phyloP scores from a whole-genome alignment of 176 grass and related monocot species.

The Ensete glaucum region DNA sequence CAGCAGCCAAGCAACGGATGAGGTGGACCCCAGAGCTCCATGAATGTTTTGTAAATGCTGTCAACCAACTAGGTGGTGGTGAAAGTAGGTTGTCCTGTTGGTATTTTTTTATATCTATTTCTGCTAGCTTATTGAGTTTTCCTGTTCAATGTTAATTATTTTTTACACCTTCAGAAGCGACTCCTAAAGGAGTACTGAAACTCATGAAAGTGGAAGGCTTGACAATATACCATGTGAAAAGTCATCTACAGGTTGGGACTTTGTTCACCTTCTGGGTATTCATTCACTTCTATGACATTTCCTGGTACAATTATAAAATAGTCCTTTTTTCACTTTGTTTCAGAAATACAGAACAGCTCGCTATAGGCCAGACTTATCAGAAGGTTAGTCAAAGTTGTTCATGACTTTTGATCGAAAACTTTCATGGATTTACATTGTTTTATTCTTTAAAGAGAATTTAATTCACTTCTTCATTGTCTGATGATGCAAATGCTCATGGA shows the following conservation, averaged over 20 bases:
- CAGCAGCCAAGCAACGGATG: constrained; percentile 55
- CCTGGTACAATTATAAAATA: constrained; percentile 11
- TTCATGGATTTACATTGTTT: background rate
- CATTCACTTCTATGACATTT: constrained; percentile 7
- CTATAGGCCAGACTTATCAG: constrained; percentile 55
- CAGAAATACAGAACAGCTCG: constrained; percentile 93
- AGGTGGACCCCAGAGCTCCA: constrained; percentile 93
- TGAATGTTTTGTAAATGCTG: constrained; percentile 81
- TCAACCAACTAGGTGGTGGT: constrained; percentile 84
- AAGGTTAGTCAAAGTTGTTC: constrained; percentile 41
- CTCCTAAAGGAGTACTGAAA: constrained; percentile 83
- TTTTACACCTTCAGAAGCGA: constrained; percentile 56
- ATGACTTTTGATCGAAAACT: background rate
- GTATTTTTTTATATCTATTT: background rate
- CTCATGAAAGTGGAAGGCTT: constrained; percentile 84
- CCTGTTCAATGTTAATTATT: background rate
- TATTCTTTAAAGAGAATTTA: background rate
- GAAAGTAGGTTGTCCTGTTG: constrained; percentile 63
- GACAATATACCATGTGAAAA: constrained; percentile 98
- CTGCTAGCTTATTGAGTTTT: background rate
- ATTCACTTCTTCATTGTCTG: background rate
- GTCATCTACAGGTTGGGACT: constrained; percentile 74
- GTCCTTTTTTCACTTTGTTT: constrained; percentile 29
- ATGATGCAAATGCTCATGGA: background rate
- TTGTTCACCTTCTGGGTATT: constrained; percentile 21